A percentile compares a stretch with the other conserved stretches of the same genome.
These are phyloP conservation scores for Colletotrichum sp. DNA, from an alignment of 2,329 filamentous ascomycete genomes.

Conservation along the genomic window DNA sequence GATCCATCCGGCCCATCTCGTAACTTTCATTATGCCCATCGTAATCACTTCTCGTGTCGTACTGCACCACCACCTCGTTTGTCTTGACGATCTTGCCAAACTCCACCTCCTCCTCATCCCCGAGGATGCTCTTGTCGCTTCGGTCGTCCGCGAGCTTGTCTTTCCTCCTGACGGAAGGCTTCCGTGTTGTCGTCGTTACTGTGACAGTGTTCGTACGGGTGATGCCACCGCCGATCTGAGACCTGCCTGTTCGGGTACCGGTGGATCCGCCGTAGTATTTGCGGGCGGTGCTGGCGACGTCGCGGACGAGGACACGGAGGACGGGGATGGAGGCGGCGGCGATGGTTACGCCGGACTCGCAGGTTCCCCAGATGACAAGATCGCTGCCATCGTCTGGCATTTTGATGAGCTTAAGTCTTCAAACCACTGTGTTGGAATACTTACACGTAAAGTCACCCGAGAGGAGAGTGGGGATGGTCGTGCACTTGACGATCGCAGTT, in stretches of 20 bases:
- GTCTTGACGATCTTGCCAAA: slow-evolving; percentile 24
- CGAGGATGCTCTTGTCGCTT: slow-evolving; percentile 18
- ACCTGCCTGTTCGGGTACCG: not conserved
- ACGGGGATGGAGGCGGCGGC: slow-evolving; percentile 16
- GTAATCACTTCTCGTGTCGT: slow-evolving; percentile 2
- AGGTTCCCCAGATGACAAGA: slow-evolving; percentile 5
- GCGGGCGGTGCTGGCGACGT: not conserved
- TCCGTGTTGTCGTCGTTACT: not conserved
- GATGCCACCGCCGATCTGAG: not conserved
- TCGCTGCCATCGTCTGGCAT: slow-evolving; percentile 4
- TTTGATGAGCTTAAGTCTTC: slow-evolving; percentile 24
- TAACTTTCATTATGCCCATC: not conserved
- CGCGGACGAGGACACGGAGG: slow-evolving; percentile 19
- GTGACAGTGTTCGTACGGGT: not conserved
- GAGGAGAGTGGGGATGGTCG: slow-evolving; percentile 4
- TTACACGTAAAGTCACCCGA: slow-evolving; percentile 15
- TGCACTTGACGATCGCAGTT: slow-evolving; percentile 22
- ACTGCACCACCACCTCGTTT: slow-evolving; percentile 23
- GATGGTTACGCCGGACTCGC: slow-evolving; percentile 10
- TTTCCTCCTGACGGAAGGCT: not conserved
- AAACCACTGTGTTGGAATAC: not conserved
- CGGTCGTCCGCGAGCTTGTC: slow-evolving; percentile 15
- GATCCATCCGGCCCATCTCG: slow-evolving; percentile 7
- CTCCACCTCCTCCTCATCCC: not conserved
- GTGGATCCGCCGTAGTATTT: slow-evolving; percentile 9